Evolutionary conservation across 2,329 filamentous ascomycete genomes (phyloP).

Genomic region (Teratosphaeriaceae sp.): DNA sequence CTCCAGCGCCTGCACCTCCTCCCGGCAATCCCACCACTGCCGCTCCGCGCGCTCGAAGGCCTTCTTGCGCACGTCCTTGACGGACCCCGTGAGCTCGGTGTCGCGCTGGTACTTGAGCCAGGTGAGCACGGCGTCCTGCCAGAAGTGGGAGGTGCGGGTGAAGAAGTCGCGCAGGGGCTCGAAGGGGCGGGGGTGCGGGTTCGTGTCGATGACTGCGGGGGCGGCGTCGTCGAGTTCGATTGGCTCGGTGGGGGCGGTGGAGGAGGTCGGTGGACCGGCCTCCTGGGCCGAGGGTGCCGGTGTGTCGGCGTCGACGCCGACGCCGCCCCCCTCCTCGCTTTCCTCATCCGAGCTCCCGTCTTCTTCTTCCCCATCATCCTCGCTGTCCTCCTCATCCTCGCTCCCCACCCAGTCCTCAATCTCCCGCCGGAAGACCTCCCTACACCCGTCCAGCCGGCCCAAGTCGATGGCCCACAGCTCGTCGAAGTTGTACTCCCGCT

Average conservation of each 20-base stretch:
- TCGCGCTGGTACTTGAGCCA: slow-evolving; percentile 63
- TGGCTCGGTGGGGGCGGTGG: background rate
- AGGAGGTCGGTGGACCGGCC: too few relatives aligned
- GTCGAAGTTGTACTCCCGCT: slow-evolving; percentile 92
- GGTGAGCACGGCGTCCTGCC: slow-evolving; percentile 82
- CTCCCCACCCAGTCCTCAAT: slow-evolving; percentile 73
- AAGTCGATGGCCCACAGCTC: slow-evolving; percentile 90
- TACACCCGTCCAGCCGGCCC: slow-evolving; percentile 90
- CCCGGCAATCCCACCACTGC: slow-evolving; percentile 98
- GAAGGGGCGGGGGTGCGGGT: slow-evolving; percentile 75
- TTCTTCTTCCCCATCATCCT: slow-evolving; percentile 41
- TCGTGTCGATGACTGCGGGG: slow-evolving; percentile 61
- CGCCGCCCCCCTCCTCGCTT: slow-evolving; percentile 4
- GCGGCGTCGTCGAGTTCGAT: slow-evolving; percentile 15
- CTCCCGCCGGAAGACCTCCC: slow-evolving; percentile 80
- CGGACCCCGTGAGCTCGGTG: slow-evolving; percentile 59
- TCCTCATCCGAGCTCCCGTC: slow-evolving; percentile 10
- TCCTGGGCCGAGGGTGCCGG: too few relatives aligned
- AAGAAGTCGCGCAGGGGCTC: slow-evolving; percentile 92
- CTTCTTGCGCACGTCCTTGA: slow-evolving; percentile 89
- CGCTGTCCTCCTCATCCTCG: slow-evolving; percentile 38
- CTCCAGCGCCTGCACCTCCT: slow-evolving; percentile 85
- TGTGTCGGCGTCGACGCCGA: background rate
- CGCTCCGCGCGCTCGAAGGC: slow-evolving; percentile 89
- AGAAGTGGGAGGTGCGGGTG: slow-evolving; percentile 74